A percentile compares a stretch with the other conserved stretches of the same genome.
Conservation (phyloP, 306 rosid genomes). For the Malus sieversii region DNA sequence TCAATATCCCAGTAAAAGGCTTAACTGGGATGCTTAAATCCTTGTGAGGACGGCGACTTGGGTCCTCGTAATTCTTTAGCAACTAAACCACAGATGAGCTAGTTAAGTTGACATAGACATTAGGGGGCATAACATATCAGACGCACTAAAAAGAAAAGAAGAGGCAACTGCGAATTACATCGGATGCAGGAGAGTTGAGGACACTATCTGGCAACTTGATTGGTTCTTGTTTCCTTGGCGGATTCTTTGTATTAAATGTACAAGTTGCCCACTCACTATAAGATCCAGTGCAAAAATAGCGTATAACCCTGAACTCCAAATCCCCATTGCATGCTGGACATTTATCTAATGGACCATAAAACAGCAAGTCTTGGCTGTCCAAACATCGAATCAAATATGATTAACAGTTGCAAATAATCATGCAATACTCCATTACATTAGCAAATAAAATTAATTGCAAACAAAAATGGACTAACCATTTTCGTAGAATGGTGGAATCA, state of each 20-base stretch:
- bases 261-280: conserved; percentile 79
- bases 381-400: background rate
- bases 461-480: conserved; percentile 35
- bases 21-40: conserved; percentile 42
- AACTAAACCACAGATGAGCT: conserved; percentile 28
- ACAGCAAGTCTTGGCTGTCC: conserved; percentile 72
- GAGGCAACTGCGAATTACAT: conserved; percentile 32
- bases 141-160: background rate
- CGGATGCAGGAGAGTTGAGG: conserved; percentile 42
- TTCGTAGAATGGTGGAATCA: conserved; percentile 30
- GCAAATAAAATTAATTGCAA: background rate
- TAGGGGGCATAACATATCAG: background rate
- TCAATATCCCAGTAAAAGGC: conserved; percentile 65
- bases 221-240: conserved; percentile 58
- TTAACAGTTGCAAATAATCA: background rate
- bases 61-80: conserved; percentile 60
- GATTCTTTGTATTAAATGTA: conserved; percentile 58
- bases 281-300: conserved; percentile 54
- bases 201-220: conserved; percentile 55
- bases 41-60: conserved; percentile 35
- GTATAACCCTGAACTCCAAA: conserved; percentile 58
- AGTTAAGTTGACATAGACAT: background rate
- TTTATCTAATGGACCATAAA: conserved; percentile 56
- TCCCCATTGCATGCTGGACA: conserved; percentile 65
- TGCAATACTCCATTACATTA: background rate